Base-by-base conservation (phyloP, 139 green algal genomes). In the Chlamydomonas eustigma region DNA sequence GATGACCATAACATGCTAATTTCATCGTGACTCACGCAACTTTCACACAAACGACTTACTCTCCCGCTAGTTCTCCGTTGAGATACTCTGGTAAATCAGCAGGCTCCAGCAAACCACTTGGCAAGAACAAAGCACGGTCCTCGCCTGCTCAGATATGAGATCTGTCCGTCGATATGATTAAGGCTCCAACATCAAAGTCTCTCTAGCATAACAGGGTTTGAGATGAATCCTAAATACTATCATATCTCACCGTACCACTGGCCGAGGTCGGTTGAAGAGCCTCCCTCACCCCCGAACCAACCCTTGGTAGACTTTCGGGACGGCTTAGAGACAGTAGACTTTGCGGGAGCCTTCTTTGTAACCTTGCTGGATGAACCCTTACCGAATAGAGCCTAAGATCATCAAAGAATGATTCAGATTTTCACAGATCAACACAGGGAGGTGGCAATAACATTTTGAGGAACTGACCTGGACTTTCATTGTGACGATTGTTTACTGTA, bases 191-290 rank as follows among this genome's bases (percentile, higher is more conserved):
- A 25, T 30, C 44, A 64, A 3, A 18, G 25, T 30, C 65, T 2
- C 50, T 58, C 12, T 35, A 31, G n/a, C 35, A 36, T 22, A 52
- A 1, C 5, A 18, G 22, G 24, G 22, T 4, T 4, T 34, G 37
- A 6, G 4, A 34, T 0, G 4, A 33, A 28, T 22, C 5, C 2
- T 64, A 2, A 1, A 50, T 22, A 35, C 28, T 30, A 2, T 3
- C 66, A 38, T 22, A 85, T 58, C 87, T 88, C 75, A 92, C 86
- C 92, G 78, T 95, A 95, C 92, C 91, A 96, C 86, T 97, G 93
- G 85, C 91, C 85, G 38, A 96, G 87, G 80, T 78, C 33, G 51
- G 74, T 68, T 64, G 77, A 73, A 63, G 65, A 78, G 3, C 81
- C 76, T 37, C 58, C 82, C 18, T 69, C 76, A 76, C 77, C 80